Evolutionary conservation across 495 filamentous ascomycete species (phyloP), one percentile per base, ranked within the genome.

Genomic region (Aspergillus asperescens): DNA sequence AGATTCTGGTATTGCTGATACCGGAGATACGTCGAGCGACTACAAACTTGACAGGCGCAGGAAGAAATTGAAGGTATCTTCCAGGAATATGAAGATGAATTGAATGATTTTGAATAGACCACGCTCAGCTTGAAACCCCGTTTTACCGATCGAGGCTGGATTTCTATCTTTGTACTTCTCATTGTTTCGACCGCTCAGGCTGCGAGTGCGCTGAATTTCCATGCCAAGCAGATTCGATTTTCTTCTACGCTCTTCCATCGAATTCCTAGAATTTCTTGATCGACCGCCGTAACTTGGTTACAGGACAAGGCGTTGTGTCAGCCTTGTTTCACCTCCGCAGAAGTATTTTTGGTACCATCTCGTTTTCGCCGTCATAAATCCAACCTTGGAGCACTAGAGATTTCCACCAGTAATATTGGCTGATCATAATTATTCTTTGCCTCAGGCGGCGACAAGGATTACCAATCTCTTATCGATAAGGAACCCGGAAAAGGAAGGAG

Each of bases 231-330:
- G 34, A 46, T 65, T 62, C 62, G 18, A 62, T 60, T 18, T 16
- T 49, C 55, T 74, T 74, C 71, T 54, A 48, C 43, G 55, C 37
- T 12, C 47, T 74, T 74, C 71, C 66, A 72, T 58, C 50, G 28
- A 22, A 31, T 70, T 69, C 68, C 38, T 58, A 39, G 50, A 22
- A 48, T 25, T 65, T 66, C 68, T 55, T 35, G 3, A 16, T 4
- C 32, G 16, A n/a, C 32, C 10, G 15, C 7, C n/a, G 32, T 35
- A 35, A 35, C n/a, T n/a, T n/a, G n/a, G n/a, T 40, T 45, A 3
- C 20, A 40, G 43, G 16, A 34, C 27, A 43, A 48, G 10, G 13
- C 12, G n/a, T 4, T 35, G 15, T 35, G n/a, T 10, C n/a, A n/a
- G 24, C 10, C 18, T 29, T 46, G 15, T 7, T 27, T 20, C 12